A percentile compares a stretch with the other conserved stretches of the same genome.
phyloP scores from a whole-genome alignment of 257 asterid genomes.

The Catharanthus roseus region DNA sequence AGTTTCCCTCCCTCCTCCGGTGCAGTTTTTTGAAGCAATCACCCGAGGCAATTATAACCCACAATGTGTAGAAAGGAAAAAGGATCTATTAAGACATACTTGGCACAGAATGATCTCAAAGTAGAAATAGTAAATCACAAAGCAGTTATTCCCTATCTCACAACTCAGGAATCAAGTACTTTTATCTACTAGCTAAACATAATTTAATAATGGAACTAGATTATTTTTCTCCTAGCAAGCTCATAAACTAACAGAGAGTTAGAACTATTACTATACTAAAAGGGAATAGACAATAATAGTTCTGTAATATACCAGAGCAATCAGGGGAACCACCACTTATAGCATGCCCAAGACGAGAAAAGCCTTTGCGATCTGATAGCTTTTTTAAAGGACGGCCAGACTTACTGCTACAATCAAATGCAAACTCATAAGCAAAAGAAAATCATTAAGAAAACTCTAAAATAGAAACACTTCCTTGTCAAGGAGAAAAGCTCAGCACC shows the following conservation, averaged over 20 bases:
- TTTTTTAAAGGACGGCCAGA: conserved; percentile 89
- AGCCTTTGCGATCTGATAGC: conserved; percentile 78
- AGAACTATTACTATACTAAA: not conserved
- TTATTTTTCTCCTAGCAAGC: not conserved
- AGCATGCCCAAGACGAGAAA: conserved; percentile 74
- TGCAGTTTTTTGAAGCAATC: not conserved
- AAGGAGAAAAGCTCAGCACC: conserved; percentile 41
- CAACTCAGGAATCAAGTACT: not conserved
- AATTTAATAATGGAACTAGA: not conserved
- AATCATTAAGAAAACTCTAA: conserved; percentile 12
- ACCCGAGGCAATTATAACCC: not conserved
- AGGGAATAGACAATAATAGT: not conserved
- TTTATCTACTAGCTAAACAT: not conserved
- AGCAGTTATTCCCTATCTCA: not conserved
- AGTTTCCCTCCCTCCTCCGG: not conserved
- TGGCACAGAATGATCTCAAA: not conserved
- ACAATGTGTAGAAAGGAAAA: not conserved
- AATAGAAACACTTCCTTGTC: conserved; percentile 10
- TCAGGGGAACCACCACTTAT: conserved; percentile 79
- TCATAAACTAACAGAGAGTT: not conserved
- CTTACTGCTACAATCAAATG: conserved; percentile 57
- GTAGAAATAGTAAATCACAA: not conserved
- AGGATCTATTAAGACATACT: not conserved
- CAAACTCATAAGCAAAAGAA: conserved; percentile 21
- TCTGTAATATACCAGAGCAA: conserved; percentile 54